Evolutionary conservation across 169 alveolate genomes (phyloP), one percentile per base, ranked within the genome.

Genomic region (Cryptosporidium viatorum): DNA sequence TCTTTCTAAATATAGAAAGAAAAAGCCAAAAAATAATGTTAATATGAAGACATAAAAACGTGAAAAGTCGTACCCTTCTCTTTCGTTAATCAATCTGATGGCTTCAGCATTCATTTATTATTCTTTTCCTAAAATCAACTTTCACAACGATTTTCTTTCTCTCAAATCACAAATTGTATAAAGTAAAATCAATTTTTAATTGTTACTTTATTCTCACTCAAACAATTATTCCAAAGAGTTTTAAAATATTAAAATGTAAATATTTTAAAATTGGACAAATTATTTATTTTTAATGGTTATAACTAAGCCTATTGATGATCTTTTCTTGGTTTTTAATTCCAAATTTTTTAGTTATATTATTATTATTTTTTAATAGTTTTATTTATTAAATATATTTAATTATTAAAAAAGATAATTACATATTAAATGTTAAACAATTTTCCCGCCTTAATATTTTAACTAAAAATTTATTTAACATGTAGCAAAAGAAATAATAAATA

Each of bases 1-100:
- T 29, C 31, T 80, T 45, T 80, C 89, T 37, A 80, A 43, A 43
- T 29, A 62, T 31, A 62, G 37, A 62, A 80, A 80, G 65, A 80
- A 80, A 18, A 65, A 7, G 18, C 65, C 35, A 43, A 41, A 45
- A 41, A 80, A 33, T 62, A 37, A 1, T 12, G 80, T 62, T 9
- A 62, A 43, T 9, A 80, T 41, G 14, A 26, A 23, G 10, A 80
- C 89, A 37, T 60, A 45, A 29, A 43, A 80, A 26, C 43, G 33
- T 31, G 86, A 37, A 31, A 73, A 73, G 70, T 41, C 48, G 68
- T 51, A 73, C 6, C 39, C 86, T n/a, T 31, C 23, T 18, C n/a
- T 21, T 43, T 80, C 89, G 55, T 80, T 62, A 43, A 41, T 41
- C 16, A 31, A 9, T 80, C 67, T 37, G n/a, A 80, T 74, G 7